Base-by-base conservation (phyloP, 2,329 filamentous ascomycete genomes). In the Leptographium lundbergii region DNA sequence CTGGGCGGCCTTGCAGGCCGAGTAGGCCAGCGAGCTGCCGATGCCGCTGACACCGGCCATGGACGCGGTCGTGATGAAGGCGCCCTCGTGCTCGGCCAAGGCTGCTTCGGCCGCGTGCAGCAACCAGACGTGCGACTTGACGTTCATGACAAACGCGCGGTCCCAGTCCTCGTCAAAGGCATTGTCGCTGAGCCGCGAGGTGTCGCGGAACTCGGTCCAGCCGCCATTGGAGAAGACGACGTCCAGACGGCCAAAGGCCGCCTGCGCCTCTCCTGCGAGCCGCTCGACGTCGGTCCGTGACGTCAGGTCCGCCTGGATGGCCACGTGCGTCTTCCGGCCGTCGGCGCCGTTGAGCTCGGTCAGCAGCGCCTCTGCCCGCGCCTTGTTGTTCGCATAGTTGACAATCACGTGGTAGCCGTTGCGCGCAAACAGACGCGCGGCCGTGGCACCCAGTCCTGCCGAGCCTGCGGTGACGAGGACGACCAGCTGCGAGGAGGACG, bases 211-310 rank as follows among this genome's bases (percentile, higher is more conserved):
- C 19, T 66, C 67, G 0, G 78, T 80, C 78, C 78, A 82, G 3
- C 79, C 79, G 9, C 86, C 87, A 69, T 94, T 94, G 2, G 86
- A 87, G 66, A 92, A 81, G 53, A 94, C 75, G 48, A 90, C 78
- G 71, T 94, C 88, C n/a, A 94, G 70, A 1, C 85, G 82, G 5
- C 85, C 87, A 63, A 89, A 76, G n/a, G 70, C 71, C 29, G 77
- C 71, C 54, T 85, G 75, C 1, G 82, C 79, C 52, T 85, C 77
- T 22, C 78, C 71, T 1, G 91, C 81, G 0, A 85, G 76, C 0
- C 74, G 73, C 55, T 75, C 70, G 62, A 88, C 81, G 29, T 87
- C 86, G 1, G 73, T 69, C 39, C 81, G 77, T 6, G 75, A 73
- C 19, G 80, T 82, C 52, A 88, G 77, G 69, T 92, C 87, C 66